Conservation (phyloP, 768 basidiomycete species). For the Krasilnikovozyma curviuscula region DNA sequence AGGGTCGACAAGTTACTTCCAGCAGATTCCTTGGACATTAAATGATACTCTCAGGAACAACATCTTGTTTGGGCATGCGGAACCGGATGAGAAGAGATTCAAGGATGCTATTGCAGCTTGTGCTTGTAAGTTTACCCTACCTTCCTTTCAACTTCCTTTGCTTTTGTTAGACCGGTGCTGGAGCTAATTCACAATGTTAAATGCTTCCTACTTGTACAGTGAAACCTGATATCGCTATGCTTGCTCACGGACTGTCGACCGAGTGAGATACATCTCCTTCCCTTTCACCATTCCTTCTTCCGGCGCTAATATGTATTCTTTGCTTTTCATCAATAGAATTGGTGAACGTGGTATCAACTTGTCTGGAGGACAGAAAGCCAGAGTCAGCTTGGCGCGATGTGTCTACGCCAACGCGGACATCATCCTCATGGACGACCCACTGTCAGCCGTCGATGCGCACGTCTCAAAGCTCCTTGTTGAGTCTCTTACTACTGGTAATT, state of each 20-base stretch:
- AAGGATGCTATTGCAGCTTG: slow-evolving; percentile 19
- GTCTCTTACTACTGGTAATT: slow-evolving; percentile 36
- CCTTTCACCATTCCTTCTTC: slow-evolving; percentile 7
- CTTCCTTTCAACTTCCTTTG: too few species aligned
- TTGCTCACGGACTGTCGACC: slow-evolving; percentile 7
- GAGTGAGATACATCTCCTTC: background rate
- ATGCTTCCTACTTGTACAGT: background rate
- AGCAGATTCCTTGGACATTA: slow-evolving; percentile 20
- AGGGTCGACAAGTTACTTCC: background rate
- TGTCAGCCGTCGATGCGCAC: slow-evolving; percentile 53
- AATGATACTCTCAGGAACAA: slow-evolving; percentile 32
- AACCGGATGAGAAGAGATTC: slow-evolving; percentile 14
- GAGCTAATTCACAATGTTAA: too few species aligned
- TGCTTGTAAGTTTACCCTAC: slow-evolving; percentile 9
- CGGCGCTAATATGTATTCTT: background rate
- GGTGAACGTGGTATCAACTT: slow-evolving; percentile 48
- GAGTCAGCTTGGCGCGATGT: slow-evolving; percentile 20
- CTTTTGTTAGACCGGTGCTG: too few species aligned
- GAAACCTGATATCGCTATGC: background rate
- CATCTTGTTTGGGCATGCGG: slow-evolving; percentile 23
- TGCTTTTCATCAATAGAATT: slow-evolving; percentile 35
- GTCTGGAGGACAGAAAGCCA: slow-evolving; percentile 23
- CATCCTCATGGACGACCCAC: slow-evolving; percentile 23
- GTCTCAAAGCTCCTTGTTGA: slow-evolving; percentile 50
- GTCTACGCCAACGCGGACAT: slow-evolving; percentile 18